phyloP scores from a whole-genome alignment of 2,329 filamentous ascomycete genomes.

The Diaporthe amygdali region DNA sequence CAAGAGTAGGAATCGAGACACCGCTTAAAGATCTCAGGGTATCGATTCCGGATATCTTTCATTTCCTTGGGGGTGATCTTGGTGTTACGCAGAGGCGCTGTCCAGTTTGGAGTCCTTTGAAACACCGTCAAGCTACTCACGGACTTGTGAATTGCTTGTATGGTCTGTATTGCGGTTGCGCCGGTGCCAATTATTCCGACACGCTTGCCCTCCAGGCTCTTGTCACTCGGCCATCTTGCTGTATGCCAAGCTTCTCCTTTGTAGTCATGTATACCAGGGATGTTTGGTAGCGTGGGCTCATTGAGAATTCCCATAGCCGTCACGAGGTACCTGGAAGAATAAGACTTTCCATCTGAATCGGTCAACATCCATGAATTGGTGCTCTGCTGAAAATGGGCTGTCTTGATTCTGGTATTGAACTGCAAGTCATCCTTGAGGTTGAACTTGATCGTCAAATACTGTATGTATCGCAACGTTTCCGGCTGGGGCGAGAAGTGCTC shows the following conservation, averaged over 20 bases:
- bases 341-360: neutral
- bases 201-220: neutral
- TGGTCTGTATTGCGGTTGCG: slow-evolving; percentile 11
- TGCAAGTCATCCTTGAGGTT: neutral
- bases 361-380: slow-evolving; percentile 7
- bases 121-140: slow-evolving; percentile 49
- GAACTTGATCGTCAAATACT: slow-evolving; percentile 42
- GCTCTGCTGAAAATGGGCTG: slow-evolving; percentile 22
- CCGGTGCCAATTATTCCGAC: slow-evolving; percentile 14
- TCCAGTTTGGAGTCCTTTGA: slow-evolving; percentile 60
- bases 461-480: slow-evolving; percentile 45
- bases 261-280: slow-evolving; percentile 2
- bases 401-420: slow-evolving; percentile 6
- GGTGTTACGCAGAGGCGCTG: slow-evolving; percentile 55
- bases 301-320: slow-evolving; percentile 12
- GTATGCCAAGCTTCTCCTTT: slow-evolving; percentile 12
- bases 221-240: neutral
- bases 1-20: slow-evolving; percentile 55
- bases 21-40: slow-evolving; percentile 45
- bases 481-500: slow-evolving; percentile 38
- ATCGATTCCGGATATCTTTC: slow-evolving; percentile 37
- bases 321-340: neutral
- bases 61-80: slow-evolving; percentile 50
- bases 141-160: neutral
- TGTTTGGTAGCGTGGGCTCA: slow-evolving; percentile 8